Conservation (phyloP, 2,329 filamentous ascomycete genomes). For the Aspergillus sp. region DNA sequence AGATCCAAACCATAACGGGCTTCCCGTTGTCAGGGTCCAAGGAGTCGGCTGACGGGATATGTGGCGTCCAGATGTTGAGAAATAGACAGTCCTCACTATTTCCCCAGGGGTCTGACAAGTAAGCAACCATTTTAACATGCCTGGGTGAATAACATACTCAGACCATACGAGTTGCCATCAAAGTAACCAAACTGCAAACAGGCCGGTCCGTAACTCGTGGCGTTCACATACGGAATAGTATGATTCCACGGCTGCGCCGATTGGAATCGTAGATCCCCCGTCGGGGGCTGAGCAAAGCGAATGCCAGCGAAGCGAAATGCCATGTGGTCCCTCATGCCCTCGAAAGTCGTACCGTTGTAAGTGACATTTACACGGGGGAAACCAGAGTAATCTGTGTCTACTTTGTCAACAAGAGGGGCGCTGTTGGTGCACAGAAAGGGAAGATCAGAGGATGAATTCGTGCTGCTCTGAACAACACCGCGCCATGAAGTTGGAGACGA, state of each 20-base stretch:
- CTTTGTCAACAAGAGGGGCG: background rate
- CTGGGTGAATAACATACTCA: background rate
- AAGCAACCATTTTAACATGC: background rate
- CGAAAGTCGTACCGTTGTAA: background rate
- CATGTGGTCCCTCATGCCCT: background rate
- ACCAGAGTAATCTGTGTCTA: background rate
- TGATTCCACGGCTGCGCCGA: background rate
- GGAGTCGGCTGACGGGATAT: background rate
- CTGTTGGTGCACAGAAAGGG: background rate
- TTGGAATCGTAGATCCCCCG: constrained; percentile 9
- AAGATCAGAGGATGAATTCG: background rate
- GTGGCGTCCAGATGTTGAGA: constrained; percentile 1
- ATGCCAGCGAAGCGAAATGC: background rate
- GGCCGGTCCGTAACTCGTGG: constrained; percentile 8
- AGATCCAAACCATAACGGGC: background rate
- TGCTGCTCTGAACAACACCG: background rate
- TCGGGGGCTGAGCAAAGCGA: constrained; percentile 6
- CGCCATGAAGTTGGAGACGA: background rate
- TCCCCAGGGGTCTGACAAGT: background rate
- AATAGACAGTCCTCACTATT: constrained; percentile 1
- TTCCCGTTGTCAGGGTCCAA: background rate
- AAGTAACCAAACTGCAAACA: constrained; percentile 2
- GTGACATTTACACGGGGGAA: background rate
- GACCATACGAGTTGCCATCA: background rate
- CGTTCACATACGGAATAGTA: background rate